phyloP scores from a whole-genome alignment of 768 basidiomycete genomes.

The Clitopilus hobsonii region DNA sequence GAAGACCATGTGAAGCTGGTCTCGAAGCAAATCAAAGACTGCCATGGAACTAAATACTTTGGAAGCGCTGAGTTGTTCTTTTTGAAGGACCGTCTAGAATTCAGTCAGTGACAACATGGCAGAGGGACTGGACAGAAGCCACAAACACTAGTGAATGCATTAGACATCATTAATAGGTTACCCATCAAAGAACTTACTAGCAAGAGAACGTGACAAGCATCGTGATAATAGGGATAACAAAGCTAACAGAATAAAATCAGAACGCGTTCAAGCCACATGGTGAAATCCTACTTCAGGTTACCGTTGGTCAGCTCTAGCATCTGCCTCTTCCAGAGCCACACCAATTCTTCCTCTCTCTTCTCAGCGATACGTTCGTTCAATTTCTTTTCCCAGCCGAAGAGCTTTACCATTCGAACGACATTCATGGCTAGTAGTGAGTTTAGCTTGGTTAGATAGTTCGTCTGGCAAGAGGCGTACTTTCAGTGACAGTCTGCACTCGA shows the following conservation, averaged over 20 bases:
- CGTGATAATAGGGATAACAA: slow-evolving; percentile 53
- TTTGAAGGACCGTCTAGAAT: slow-evolving; percentile 32
- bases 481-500: slow-evolving; percentile 56
- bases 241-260: slow-evolving; percentile 19
- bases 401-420: slow-evolving; percentile 63
- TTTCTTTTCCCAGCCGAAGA: slow-evolving; percentile 64
- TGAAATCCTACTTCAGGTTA: slow-evolving; percentile 33
- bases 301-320: slow-evolving; percentile 43
- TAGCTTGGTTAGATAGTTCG: slow-evolving; percentile 1
- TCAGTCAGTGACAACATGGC: neutral
- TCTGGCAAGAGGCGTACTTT: slow-evolving; percentile 36
- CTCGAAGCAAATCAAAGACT: slow-evolving; percentile 60
- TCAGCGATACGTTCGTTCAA: slow-evolving; percentile 47
- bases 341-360: slow-evolving; percentile 59
- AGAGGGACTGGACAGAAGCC: no score
- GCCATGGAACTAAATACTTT: slow-evolving; percentile 50
- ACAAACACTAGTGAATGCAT: no score
- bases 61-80: slow-evolving; percentile 33
- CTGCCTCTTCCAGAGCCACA: slow-evolving; percentile 47
- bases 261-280: neutral
- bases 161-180: no score
- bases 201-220: slow-evolving; percentile 64
- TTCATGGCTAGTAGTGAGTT: slow-evolving; percentile 41
- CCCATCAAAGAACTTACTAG: slow-evolving; percentile 53
- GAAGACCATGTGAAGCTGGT: slow-evolving; percentile 38